These are phyloP conservation scores for Kokia cookei DNA, from an alignment of 441 rosid genomes.

Conservation along the genomic window DNA sequence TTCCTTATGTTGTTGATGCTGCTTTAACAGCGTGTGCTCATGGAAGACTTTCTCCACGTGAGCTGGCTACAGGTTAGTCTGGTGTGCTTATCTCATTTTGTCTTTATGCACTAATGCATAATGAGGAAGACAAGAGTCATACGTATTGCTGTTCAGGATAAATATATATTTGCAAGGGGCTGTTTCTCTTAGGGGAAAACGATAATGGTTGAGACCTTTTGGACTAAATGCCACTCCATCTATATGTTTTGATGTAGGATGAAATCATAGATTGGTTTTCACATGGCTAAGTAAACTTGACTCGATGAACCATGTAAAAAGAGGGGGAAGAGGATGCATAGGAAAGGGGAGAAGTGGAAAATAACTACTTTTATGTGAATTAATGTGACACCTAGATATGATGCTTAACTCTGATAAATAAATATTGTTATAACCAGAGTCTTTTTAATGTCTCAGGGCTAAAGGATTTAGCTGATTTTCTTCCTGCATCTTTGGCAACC, in stretches of 20 bases:
- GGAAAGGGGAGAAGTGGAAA: not conserved
- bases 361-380: not conserved
- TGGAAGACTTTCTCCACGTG: conserved; percentile 75
- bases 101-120: not conserved
- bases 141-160: not conserved
- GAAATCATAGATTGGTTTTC: not conserved
- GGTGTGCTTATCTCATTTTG: conserved; percentile 1
- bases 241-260: not conserved
- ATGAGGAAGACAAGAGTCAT: not conserved
- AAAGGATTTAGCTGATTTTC: conserved; percentile 70
- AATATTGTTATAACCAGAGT: conserved; percentile 3
- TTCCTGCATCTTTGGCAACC: conserved; percentile 66
- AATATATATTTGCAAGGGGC: not conserved
- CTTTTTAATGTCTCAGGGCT: conserved; percentile 42
- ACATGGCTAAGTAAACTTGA: not conserved
- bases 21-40: conserved; percentile 74
- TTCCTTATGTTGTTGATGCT: conserved; percentile 74
- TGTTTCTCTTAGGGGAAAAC: not conserved
- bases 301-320: not conserved
- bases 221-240: not conserved
- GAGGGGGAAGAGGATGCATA: not conserved
- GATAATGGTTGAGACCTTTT: not conserved
- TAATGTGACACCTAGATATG: conserved; percentile 5
- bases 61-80: conserved; percentile 64
- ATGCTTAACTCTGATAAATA: not conserved